Percentiles rank a stretch among this genome's conserved stretches.
Conservation (phyloP, 148 eudicot genomes). For the Rhododendron mucronatum region DNA sequence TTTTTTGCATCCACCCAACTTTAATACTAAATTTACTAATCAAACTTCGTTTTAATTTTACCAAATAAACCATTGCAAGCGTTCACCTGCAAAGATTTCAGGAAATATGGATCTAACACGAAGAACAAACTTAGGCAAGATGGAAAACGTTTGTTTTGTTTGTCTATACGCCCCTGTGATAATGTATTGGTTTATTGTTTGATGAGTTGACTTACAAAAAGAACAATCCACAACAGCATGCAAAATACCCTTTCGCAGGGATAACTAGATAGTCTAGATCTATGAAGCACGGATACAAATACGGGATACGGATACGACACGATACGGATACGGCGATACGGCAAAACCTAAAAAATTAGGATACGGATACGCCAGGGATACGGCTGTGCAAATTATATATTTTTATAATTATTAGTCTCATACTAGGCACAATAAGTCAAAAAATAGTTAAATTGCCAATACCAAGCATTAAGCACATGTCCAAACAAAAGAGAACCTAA, state of each 20-base stretch:
- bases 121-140: neutral
- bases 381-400: too few relatives aligned
- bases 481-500: too few relatives aligned
- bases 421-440: too few relatives aligned
- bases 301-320: too few relatives aligned
- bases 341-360: too few relatives aligned
- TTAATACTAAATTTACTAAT: neutral
- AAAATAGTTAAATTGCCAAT: too few relatives aligned
- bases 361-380: too few relatives aligned
- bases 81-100: neutral
- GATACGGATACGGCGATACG: too few relatives aligned
- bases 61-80: neutral
- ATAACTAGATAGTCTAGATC: neutral
- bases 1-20: neutral
- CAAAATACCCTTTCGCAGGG: neutral
- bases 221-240: neutral
- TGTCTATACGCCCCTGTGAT: neutral
- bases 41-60: neutral
- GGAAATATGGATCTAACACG: neutral
- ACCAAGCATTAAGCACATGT: too few relatives aligned
- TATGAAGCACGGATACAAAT: too few relatives aligned
- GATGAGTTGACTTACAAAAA: neutral
- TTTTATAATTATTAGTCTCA: too few relatives aligned
- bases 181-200: neutral
- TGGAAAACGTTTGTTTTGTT: neutral